Conservation (phyloP, 106 monocot species). For the Hemerocallis citrina region DNA sequence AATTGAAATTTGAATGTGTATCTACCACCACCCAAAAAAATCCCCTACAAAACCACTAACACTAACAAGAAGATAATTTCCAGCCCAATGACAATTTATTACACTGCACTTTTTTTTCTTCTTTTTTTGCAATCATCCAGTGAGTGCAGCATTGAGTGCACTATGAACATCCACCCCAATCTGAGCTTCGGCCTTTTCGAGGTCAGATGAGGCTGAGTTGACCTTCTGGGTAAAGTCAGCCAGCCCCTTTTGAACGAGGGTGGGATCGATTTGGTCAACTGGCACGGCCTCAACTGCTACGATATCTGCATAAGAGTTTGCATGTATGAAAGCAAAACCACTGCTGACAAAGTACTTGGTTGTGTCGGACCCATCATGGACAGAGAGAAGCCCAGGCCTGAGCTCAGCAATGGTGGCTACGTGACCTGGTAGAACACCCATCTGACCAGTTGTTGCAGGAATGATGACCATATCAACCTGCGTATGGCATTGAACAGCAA, state of each 20-base stretch:
- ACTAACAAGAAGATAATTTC: too few species aligned
- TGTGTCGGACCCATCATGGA: slow-evolving; percentile 69
- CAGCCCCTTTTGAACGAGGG: slow-evolving; percentile 59
- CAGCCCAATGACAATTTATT: too few species aligned
- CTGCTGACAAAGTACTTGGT: slow-evolving; percentile 83
- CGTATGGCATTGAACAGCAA: neutral
- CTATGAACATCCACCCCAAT: slow-evolving; percentile 86
- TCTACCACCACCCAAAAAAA: too few species aligned
- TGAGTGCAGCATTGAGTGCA: slow-evolving; percentile 72
- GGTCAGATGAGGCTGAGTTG: slow-evolving; percentile 49
- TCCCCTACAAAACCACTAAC: too few species aligned
- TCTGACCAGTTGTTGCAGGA: slow-evolving; percentile 79
- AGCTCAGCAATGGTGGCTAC: slow-evolving; percentile 94
- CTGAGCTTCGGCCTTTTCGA: slow-evolving; percentile 88
- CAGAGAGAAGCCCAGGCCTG: slow-evolving; percentile 78
- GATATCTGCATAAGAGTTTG: slow-evolving; percentile 77
- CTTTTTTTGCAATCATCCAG: slow-evolving; percentile 33
- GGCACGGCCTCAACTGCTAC: slow-evolving; percentile 79
- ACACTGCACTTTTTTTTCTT: too few species aligned
- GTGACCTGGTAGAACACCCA: slow-evolving; percentile 91
- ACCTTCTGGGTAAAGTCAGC: slow-evolving; percentile 75
- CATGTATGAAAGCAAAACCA: slow-evolving; percentile 85
- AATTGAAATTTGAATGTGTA: too few species aligned
- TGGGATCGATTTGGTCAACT: slow-evolving; percentile 47
- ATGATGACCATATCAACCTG: slow-evolving; percentile 90